Evolutionary conservation across 2,329 filamentous ascomycete species (phyloP).

Genomic region (Fusarium praegraminearum): DNA sequence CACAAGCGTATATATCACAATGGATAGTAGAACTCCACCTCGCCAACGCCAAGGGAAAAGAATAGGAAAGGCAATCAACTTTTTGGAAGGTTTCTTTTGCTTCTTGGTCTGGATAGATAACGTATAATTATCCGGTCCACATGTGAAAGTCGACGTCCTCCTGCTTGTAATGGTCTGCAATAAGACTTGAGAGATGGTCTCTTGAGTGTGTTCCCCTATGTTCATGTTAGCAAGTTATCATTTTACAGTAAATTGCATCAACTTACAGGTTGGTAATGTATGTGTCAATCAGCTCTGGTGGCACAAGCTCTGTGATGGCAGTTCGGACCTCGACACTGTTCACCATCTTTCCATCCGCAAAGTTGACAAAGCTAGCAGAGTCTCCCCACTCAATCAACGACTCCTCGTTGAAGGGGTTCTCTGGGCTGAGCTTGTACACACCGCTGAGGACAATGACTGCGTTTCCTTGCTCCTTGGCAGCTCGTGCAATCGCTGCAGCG

Average conservation of each 20-base stretch:
- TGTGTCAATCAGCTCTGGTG: constrained; percentile 78
- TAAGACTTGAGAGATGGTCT: constrained; percentile 78
- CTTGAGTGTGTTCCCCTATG: constrained; percentile 74
- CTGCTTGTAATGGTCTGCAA: constrained; percentile 79
- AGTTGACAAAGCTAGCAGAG: constrained; percentile 79
- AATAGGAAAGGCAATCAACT: constrained; percentile 31
- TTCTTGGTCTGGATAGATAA: constrained; percentile 14
- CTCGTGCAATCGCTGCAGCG: constrained; percentile 84
- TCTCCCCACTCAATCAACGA: constrained; percentile 89
- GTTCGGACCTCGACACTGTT: constrained; percentile 82
- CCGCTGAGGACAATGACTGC: constrained; percentile 91
- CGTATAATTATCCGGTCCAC: constrained; percentile 49
- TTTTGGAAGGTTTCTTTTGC: constrained; percentile 32
- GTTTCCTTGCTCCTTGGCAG: constrained; percentile 83
- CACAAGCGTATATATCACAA: constrained; percentile 18
- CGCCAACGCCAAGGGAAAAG: constrained; percentile 31
- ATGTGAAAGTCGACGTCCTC: constrained; percentile 76
- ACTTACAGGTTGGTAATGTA: constrained; percentile 83
- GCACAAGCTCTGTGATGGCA: constrained; percentile 85
- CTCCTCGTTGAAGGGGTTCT: constrained; percentile 86
- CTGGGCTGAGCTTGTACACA: constrained; percentile 92
- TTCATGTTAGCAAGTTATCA: background rate
- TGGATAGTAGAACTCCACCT: constrained; percentile 22
- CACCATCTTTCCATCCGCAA: constrained; percentile 83
- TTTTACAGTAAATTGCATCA: constrained; percentile 2